These are phyloP conservation scores for Mycena floridula DNA, from an alignment of 768 basidiomycete genomes.

Conservation along the genomic window DNA sequence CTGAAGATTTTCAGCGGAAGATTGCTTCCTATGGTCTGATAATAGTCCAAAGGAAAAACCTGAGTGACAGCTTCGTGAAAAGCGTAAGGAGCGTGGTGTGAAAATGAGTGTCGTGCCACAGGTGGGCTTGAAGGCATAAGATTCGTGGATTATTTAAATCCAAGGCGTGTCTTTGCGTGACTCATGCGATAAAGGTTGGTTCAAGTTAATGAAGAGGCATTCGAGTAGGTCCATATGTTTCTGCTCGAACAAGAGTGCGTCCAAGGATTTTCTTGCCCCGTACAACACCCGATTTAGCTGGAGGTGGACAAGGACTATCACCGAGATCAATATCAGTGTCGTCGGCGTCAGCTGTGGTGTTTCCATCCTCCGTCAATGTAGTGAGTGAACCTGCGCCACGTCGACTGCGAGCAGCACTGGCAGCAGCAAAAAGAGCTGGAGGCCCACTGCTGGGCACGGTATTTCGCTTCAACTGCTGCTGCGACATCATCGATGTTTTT, in stretches of 20 bases:
- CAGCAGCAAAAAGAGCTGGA: constrained; percentile 59
- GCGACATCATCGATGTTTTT: constrained; percentile 30
- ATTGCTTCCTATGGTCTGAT: too few species aligned
- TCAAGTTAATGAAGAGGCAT: constrained; percentile 37
- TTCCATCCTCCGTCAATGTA: constrained; percentile 66
- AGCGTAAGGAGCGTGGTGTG: too few species aligned
- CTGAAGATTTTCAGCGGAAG: too few species aligned
- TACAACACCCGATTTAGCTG: constrained; percentile 48
- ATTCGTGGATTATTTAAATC: too few species aligned
- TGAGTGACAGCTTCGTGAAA: background rate
- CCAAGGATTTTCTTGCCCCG: constrained; percentile 52
- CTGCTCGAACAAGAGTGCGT: constrained; percentile 49
- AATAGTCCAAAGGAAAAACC: constrained; percentile 1
- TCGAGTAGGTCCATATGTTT: constrained; percentile 63
- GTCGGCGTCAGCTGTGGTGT: constrained; percentile 54
- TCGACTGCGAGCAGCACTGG: constrained; percentile 60
- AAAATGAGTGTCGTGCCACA: constrained; percentile 20
- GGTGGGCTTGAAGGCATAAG: too few species aligned
- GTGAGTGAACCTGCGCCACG: constrained; percentile 44
- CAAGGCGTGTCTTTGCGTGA: constrained; percentile 5
- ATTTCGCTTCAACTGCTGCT: constrained; percentile 54
- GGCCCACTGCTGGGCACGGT: constrained; percentile 51
- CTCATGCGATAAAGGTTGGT: constrained; percentile 1
- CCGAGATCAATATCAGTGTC: constrained; percentile 77
- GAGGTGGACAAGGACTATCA: constrained; percentile 85